A percentile compares a stretch with the other conserved stretches of the same genome.
Conservation (phyloP, 106 monocot species). For the Alisma plantagoaquatica region DNA sequence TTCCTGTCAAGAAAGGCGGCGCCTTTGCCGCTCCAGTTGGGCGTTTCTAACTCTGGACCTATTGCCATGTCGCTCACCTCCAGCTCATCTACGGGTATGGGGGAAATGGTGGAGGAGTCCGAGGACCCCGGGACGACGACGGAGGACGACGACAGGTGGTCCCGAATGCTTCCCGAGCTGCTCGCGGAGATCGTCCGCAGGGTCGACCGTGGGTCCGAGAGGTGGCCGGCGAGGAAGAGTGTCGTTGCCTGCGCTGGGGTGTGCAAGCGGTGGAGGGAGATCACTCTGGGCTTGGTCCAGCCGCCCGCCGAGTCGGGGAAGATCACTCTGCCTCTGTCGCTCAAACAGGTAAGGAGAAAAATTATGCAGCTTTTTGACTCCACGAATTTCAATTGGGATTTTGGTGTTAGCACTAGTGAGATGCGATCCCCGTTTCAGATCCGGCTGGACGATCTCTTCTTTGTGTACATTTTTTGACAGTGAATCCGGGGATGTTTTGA, state of each 20-base stretch:
- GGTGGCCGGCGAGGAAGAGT: constrained; percentile 69
- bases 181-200: constrained; percentile 66
- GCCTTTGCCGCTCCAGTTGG: background rate
- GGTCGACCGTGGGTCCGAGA: constrained; percentile 55
- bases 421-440: background rate
- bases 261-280: constrained; percentile 68
- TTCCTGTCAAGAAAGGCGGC: background rate
- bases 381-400: background rate
- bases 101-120: no score
- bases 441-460: no score
- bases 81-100: no score
- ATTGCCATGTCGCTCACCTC: background rate
- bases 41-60: constrained; percentile 1
- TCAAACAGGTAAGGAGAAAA: constrained; percentile 45
- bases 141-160: constrained; percentile 57
- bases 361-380: background rate
- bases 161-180: constrained; percentile 75
- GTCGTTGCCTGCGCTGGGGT: constrained; percentile 79
- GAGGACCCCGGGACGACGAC: background rate
- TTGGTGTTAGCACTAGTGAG: background rate
- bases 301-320: constrained; percentile 41
- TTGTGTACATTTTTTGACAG: background rate
- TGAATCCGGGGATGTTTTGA: background rate
- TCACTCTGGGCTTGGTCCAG: constrained; percentile 46
- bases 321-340: constrained; percentile 93